Conservation (phyloP, 306 rosid species). For the Prosopis cineraria region DNA sequence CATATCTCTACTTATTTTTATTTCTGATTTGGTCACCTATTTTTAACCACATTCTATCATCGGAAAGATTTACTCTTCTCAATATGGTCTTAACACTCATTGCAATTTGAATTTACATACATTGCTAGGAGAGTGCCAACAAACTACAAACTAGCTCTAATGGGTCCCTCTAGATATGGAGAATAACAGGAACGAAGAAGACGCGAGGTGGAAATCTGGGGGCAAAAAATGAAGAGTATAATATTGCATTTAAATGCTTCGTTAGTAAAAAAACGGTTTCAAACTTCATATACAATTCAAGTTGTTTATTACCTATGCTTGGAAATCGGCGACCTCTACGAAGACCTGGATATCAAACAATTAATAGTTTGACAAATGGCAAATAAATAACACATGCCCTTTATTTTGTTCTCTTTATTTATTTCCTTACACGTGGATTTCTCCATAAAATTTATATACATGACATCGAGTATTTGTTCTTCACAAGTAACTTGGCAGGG, state of each 20-base stretch:
- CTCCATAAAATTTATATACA: background rate
- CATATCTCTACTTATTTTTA: too few relatives aligned
- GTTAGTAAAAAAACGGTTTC: background rate
- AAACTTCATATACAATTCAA: background rate
- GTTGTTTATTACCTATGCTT: background rate
- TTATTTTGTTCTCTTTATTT: background rate
- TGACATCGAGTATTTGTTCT: too few relatives aligned
- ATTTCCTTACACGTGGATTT: too few relatives aligned
- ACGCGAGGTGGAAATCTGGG: background rate
- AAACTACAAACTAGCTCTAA: too few relatives aligned
- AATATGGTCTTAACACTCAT: too few relatives aligned
- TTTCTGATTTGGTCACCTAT: too few relatives aligned
- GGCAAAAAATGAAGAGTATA: background rate
- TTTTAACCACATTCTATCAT: too few relatives aligned
- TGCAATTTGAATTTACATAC: too few relatives aligned
- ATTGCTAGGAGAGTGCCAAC: too few relatives aligned
- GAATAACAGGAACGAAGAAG: background rate
- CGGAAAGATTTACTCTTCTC: too few relatives aligned
- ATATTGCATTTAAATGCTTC: constrained; percentile 26
- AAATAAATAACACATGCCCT: background rate
- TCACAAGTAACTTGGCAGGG: background rate
- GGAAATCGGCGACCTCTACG: background rate
- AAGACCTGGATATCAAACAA: background rate
- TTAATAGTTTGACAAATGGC: background rate
- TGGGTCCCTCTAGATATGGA: too few relatives aligned